Evolutionary conservation across 768 basidiomycete genomes (phyloP).

Genomic region (Rhizopogon vinicolor): DNA sequence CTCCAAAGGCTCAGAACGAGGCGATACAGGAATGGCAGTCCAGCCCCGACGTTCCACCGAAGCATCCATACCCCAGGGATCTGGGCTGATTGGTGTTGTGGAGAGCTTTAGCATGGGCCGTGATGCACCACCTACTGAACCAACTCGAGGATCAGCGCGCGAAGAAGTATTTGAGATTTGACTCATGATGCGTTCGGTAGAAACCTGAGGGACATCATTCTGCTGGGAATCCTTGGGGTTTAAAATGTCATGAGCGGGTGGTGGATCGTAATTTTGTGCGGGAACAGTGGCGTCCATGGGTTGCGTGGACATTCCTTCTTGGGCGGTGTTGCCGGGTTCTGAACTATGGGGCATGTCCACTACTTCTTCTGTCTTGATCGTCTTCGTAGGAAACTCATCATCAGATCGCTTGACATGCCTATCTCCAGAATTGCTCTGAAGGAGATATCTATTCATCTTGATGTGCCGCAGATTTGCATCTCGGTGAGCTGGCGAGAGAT

Average conservation of each 20-base stretch:
- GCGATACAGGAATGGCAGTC: conserved; percentile 2
- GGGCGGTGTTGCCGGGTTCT: not conserved
- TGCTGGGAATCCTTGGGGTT: conserved; percentile 7
- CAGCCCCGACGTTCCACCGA: conserved; percentile 1
- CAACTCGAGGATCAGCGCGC: not conserved
- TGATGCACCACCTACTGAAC: not conserved
- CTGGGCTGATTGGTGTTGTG: not conserved
- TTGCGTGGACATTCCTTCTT: not conserved
- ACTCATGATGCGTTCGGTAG: too few relatives aligned
- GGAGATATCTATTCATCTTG: conserved; percentile 18
- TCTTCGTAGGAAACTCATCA: not conserved
- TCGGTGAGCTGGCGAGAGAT: conserved; percentile 20
- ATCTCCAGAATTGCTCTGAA: conserved; percentile 22
- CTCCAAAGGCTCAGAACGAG: conserved; percentile 2
- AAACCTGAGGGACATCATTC: not conserved
- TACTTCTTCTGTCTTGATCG: conserved; percentile 18
- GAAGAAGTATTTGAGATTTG: not conserved
- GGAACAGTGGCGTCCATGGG: not conserved
- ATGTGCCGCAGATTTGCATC: conserved; percentile 27
- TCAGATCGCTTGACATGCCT: conserved; percentile 18
- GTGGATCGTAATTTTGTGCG: conserved; percentile 2
- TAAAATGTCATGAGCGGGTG: conserved; percentile 17
- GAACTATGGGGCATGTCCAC: not conserved
- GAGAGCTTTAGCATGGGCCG: not conserved
- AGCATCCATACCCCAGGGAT: too few relatives aligned